phyloP scores from a whole-genome alignment of 2,329 filamentous ascomycete species.

The Colletotrichum sp. region DNA sequence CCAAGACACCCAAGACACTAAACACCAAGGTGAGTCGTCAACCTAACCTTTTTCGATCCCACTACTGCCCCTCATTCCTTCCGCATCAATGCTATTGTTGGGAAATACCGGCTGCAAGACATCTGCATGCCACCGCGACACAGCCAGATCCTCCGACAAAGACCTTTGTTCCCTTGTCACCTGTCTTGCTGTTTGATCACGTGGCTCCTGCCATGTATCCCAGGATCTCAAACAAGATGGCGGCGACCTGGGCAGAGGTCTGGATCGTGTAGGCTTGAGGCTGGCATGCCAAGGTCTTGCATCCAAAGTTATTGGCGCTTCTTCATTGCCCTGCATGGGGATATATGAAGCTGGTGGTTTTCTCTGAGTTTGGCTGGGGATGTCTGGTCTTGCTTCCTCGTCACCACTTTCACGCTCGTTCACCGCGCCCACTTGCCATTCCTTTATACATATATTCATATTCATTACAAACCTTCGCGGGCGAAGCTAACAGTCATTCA shows the following conservation, averaged over 20 bases:
- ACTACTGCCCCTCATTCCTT: conserved; percentile 3
- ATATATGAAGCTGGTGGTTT: conserved; percentile 6
- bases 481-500: conserved; percentile 23
- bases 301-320: neutral
- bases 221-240: neutral
- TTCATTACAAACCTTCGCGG: conserved; percentile 9
- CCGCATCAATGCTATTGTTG: conserved; percentile 16
- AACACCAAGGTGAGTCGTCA: conserved; percentile 9
- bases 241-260: neutral
- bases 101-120: neutral
- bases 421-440: neutral
- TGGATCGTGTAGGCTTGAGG: neutral
- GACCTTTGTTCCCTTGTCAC: neutral
- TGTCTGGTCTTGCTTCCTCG: neutral
- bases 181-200: neutral
- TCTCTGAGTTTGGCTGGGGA: neutral
- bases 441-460: neutral
- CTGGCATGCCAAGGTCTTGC: neutral
- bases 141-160: neutral
- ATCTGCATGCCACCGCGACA: conserved; percentile 2
- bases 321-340: neutral
- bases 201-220: neutral
- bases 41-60: neutral
- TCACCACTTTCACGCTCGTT: neutral
- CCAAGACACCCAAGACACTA: conserved; percentile 7